Conservation (phyloP, 176 grass and related monocot genomes). For the Sorghum bicolor region Sorghum_bicolor_NCBIv3 NC_012872.2:72154501-72155000, state of each 20-base stretch:
- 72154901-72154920: background rate
- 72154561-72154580: background rate
- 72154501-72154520: background rate
- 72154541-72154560: background rate
- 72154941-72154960: conserved; percentile 10
- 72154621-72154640: background rate
- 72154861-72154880: conserved; percentile 94
- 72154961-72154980: conserved; percentile 83
- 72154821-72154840: conserved; percentile 86
- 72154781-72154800: conserved; percentile 80
- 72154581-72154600: background rate
- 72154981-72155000: conserved; percentile 99
- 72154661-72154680: conserved; percentile 18
- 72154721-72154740: conserved; percentile 68
- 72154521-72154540: background rate
- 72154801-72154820: conserved; percentile 84
- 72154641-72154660: conserved; percentile 4
- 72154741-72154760: conserved; percentile 90
- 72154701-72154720: conserved; percentile 98
- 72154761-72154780: conserved; percentile 89
- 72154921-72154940: conserved; percentile 8
- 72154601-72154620: background rate
- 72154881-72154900: conserved; percentile 9
- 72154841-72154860: conserved; percentile 92
- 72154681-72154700: conserved; percentile 84